A percentile compares a stretch with the other conserved stretches of the same genome.
Conservation (phyloP, 352 stramenopile species). For the Pythium aristosporum region DNA sequence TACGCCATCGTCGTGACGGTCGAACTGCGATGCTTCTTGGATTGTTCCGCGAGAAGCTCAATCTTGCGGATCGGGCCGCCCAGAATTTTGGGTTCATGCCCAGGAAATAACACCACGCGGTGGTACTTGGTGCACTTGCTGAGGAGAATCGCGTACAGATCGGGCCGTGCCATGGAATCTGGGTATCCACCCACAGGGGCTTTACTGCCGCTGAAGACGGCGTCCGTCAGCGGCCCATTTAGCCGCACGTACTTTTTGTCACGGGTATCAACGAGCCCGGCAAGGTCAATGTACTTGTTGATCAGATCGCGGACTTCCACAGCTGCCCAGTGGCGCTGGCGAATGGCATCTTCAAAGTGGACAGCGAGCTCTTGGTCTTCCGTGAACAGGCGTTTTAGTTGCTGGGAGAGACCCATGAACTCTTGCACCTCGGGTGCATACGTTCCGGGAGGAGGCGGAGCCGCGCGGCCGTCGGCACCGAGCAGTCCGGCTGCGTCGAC, state of each 20-base stretch:
- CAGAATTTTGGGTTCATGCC: conserved; percentile 61
- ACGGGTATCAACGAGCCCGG: conserved; percentile 47
- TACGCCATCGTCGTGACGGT: conserved; percentile 67
- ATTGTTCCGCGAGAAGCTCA: conserved; percentile 59
- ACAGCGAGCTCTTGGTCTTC: conserved; percentile 28
- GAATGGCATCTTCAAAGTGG: conserved; percentile 23
- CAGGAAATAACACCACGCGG: conserved; percentile 66
- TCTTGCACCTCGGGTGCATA: conserved; percentile 69
- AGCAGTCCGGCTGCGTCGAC: conserved; percentile 36
- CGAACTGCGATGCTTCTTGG: conserved; percentile 73
- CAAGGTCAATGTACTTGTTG: conserved; percentile 55
- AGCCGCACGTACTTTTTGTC: conserved; percentile 75
- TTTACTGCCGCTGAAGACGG: conserved; percentile 64
- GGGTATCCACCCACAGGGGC: conserved; percentile 54
- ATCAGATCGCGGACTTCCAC: conserved; percentile 61
- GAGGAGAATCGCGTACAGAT: conserved; percentile 51
- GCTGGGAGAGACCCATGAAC: conserved; percentile 52
- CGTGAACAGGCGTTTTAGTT: conserved; percentile 55
- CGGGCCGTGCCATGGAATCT: conserved; percentile 50
- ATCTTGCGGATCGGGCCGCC: conserved; percentile 59
- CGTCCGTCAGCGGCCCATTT: conserved; percentile 65
- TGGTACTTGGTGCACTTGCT: conserved; percentile 72
- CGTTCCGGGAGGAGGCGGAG: conserved; percentile 55
- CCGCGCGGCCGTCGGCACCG: conserved; percentile 36
- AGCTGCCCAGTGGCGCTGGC: conserved; percentile 53